Percentiles rank a stretch among this genome's conserved stretches.
Evolutionary conservation across 1,284 basidiomycete species (phyloP).

Genomic region (Marasmius sp.): DNA sequence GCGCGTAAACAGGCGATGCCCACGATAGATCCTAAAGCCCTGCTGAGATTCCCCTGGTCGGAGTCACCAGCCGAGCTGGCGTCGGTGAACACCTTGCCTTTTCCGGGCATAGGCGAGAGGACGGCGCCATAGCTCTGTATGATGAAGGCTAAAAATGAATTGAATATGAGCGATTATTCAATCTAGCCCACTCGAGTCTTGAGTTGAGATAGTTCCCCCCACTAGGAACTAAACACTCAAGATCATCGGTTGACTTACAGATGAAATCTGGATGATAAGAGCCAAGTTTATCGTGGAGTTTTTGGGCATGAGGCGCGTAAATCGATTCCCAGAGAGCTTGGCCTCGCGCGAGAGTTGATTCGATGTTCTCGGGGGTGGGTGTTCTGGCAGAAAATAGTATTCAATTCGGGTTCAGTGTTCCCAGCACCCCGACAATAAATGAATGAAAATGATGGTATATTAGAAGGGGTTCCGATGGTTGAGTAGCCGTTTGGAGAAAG

Average conservation of each 20-base stretch:
- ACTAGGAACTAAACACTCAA: not conserved
- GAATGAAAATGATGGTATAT: not conserved
- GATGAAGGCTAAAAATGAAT: conserved; percentile 71
- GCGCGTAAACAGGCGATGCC: conserved; percentile 91
- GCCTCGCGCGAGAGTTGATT: conserved; percentile 66
- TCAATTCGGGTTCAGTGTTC: not conserved
- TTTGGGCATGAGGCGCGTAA: conserved; percentile 87
- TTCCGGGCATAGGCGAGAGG: conserved; percentile 73
- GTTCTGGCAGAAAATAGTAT: conserved; percentile 41
- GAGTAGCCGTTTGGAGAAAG: not conserved
- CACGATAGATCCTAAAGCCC: conserved; percentile 85
- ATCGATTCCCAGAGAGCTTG: conserved; percentile 85
- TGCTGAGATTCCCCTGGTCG: conserved; percentile 82
- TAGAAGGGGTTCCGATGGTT: not conserved
- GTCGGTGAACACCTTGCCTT: conserved; percentile 39
- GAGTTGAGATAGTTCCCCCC: not conserved
- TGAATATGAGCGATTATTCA: not conserved
- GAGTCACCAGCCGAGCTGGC: conserved; percentile 39
- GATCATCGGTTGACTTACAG: conserved; percentile 50
- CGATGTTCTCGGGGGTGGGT: conserved; percentile 62
- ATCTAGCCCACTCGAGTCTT: conserved; percentile 5
- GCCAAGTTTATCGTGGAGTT: conserved; percentile 87
- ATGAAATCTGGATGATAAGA: conserved; percentile 86
- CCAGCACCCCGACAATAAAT: not conserved
- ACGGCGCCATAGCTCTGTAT: conserved; percentile 90